Conservation (phyloP, 306 rosid genomes). For the Medicago lupulina region DNA sequence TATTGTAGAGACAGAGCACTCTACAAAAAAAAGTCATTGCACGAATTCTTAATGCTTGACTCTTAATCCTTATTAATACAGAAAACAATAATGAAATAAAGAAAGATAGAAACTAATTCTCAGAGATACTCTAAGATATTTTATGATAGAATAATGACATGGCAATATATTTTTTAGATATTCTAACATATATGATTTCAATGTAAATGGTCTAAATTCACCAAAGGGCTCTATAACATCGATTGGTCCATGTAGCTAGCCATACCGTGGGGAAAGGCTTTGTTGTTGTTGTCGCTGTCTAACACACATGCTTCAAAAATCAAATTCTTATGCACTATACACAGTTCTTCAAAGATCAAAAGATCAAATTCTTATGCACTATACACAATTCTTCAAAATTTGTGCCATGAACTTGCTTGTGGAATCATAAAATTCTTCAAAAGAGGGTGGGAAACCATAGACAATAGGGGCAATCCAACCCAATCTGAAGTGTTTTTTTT, state of each 20-base stretch:
- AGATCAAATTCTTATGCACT: too few relatives aligned
- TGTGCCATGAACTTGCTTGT: constrained; percentile 15
- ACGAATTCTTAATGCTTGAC: background rate
- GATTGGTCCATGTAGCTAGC: constrained; percentile 1
- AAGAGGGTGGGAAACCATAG: constrained; percentile 4
- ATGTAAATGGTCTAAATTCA: background rate
- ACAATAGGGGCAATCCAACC: background rate
- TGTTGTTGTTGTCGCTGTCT: background rate
- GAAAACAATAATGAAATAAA: background rate
- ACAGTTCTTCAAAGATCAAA: too few relatives aligned
- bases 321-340: background rate
- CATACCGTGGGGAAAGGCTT: background rate
- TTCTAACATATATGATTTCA: constrained; percentile 8
- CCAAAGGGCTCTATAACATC: background rate
- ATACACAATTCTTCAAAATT: constrained; percentile 24
- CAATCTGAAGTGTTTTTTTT: too few relatives aligned
- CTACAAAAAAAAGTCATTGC: background rate
- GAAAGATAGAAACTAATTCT: background rate
- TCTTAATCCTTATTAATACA: background rate
- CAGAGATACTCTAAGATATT: background rate
- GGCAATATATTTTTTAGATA: background rate
- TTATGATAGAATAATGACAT: background rate
- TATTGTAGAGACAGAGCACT: constrained; percentile 15
- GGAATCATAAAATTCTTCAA: constrained; percentile 15
- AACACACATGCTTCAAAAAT: background rate